Base-by-base conservation (phyloP, 2,329 filamentous ascomycete genomes). In the Hypoxylon sp. region DNA sequence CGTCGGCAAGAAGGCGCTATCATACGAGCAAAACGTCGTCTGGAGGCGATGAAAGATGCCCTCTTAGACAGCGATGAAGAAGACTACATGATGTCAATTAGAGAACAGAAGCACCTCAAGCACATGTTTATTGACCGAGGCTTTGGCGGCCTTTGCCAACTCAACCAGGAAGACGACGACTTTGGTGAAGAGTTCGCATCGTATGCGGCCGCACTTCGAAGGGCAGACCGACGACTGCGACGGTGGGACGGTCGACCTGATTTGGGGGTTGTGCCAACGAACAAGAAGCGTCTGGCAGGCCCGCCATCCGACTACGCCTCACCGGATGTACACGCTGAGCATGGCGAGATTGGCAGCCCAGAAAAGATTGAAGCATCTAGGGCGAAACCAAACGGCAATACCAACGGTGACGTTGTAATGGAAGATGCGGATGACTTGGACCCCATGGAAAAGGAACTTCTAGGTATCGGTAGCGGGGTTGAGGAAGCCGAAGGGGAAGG, bases 111-210 rank as follows among this genome's bases (percentile, higher is more conserved):
- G 28, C 64, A 67, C 2, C 61, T 75, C 16, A 78, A 73, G 28
- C 64, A 67, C 2, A 61, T 75, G n/a, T 89, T 89, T 70, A 81
- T 84, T 33, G 85, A 88, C 73, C 80, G 80, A 65, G 87, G 88
- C 5, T 81, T 88, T 55, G 86, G 84, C n/a, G 92, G 89, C 0
- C 83, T 92, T 38, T 87, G 85, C 54, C 88, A 86, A 30, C 80
- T 91, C 0, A 79, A 79, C 18, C 78, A 80, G 14, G 91, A 94
- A 74, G 78, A 83, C 0, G 90, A 93, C 65, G 92, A 95, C 78
- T 91, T 89, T 70, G 92, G 92, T 44, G 92, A 95, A 76, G 91
- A 95, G 76, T 83, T 88, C 4, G 84, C 85, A 57, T 83, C 87
- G 1, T 89, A 92, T 61, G 85, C 88, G 3, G 87, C 90, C 9